These are phyloP conservation scores for Cytauxzoon felis DNA, from an alignment of 169 alveolate genomes.

Conservation along the genomic window DNA sequence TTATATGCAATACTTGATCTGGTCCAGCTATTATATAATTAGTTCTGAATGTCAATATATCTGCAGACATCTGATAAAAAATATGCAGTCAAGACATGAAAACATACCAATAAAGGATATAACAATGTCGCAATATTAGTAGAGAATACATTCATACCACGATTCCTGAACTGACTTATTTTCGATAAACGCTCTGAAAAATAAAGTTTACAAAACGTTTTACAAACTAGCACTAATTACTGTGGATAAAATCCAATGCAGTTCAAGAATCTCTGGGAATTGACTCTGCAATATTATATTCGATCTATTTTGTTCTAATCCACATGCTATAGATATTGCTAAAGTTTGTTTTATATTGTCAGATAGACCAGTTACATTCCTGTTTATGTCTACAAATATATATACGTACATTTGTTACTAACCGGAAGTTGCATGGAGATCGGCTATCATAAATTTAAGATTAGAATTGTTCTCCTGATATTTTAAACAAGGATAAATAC, in stretches of 20 bases:
- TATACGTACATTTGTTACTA: too few relatives aligned
- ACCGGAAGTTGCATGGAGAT: constrained; percentile 56
- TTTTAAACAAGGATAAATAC: constrained; percentile 49
- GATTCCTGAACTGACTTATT: constrained; percentile 29
- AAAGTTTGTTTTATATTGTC: constrained; percentile 13
- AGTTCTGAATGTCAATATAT: constrained; percentile 34
- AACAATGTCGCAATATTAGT: constrained; percentile 26
- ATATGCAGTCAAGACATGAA: not conserved
- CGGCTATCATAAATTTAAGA: constrained; percentile 45
- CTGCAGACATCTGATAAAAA: constrained; percentile 66
- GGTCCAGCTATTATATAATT: constrained; percentile 42
- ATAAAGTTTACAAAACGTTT: not conserved
- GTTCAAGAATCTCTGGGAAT: constrained; percentile 41
- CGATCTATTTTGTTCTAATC: constrained; percentile 37
- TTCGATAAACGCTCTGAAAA: constrained; percentile 37
- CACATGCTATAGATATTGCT: constrained; percentile 53
- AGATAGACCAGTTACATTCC: not conserved
- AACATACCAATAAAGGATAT: constrained; percentile 45
- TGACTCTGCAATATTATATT: constrained; percentile 43
- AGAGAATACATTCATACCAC: constrained; percentile 1
- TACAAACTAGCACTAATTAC: constrained; percentile 24
- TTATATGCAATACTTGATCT: constrained; percentile 40
- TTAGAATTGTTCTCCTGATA: constrained; percentile 25
- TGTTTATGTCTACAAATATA: not conserved
- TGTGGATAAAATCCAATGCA: constrained; percentile 48